Conservation (phyloP, 2,329 filamentous ascomycete genomes). For the Gyromitra esculenta region DNA sequence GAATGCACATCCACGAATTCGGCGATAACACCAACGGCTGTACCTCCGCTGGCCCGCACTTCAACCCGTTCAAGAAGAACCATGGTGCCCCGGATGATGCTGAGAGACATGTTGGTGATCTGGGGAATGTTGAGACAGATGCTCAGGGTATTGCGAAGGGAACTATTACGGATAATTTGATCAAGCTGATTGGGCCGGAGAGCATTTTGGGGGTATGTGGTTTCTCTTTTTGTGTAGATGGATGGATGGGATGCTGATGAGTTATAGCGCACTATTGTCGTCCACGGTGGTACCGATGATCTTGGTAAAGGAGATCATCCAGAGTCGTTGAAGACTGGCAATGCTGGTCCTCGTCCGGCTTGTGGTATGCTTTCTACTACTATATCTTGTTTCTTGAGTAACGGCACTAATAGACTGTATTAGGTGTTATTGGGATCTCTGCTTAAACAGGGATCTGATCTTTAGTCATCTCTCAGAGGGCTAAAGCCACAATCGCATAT, state of each 20-base stretch:
- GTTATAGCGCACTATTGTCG: constrained; percentile 84
- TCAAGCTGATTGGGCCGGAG: constrained; percentile 96
- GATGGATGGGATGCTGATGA: constrained; percentile 11
- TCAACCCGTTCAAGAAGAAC: constrained; percentile 93
- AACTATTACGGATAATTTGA: constrained; percentile 77
- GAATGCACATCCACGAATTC: constrained; percentile 98
- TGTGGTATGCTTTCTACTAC: constrained; percentile 73
- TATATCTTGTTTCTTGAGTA: not conserved
- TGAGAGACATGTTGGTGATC: constrained; percentile 92
- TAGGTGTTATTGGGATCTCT: constrained; percentile 89
- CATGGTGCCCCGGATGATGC: constrained; percentile 88
- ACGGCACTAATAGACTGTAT: constrained; percentile 14
- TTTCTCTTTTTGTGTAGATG: not conserved
- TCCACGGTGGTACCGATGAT: constrained; percentile 95
- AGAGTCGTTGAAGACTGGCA: constrained; percentile 98
- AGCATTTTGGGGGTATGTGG: constrained; percentile 84
- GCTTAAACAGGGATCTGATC: constrained; percentile 65
- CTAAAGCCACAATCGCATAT: constrained; percentile 2
- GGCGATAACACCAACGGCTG: constrained; percentile 99
- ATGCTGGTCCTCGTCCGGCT: constrained; percentile 90
- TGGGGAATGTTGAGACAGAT: constrained; percentile 97
- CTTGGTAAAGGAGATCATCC: constrained; percentile 90
- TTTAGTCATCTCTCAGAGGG: not conserved
- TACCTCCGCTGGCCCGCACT: constrained; percentile 97
- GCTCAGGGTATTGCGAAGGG: constrained; percentile 89